These are phyloP conservation scores for Beauveria rudraprayagi DNA, from an alignment of 2,329 filamentous ascomycete species.

Conservation along the genomic window DNA sequence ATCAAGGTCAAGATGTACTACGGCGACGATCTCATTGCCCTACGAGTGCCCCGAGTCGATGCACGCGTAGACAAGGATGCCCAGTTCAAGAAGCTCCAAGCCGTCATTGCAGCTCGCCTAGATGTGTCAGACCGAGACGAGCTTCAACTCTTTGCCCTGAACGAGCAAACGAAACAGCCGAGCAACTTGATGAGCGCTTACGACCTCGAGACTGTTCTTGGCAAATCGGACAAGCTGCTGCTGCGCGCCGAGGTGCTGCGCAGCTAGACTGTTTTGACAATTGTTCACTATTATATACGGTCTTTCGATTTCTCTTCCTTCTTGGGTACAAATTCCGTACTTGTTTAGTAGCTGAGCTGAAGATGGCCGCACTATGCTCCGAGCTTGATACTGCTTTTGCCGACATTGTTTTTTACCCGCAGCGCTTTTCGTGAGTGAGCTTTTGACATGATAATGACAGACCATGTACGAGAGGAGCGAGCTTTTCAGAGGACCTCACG, in stretches of 20 bases:
- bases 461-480: not conserved
- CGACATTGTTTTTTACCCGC: not conserved
- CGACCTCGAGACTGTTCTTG: slow-evolving; percentile 72
- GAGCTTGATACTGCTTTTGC: not conserved
- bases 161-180: slow-evolving; percentile 70
- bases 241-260: slow-evolving; percentile 53
- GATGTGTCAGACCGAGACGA: slow-evolving; percentile 63
- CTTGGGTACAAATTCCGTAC: slow-evolving; percentile 8
- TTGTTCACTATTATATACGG: not conserved
- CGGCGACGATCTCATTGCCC: slow-evolving; percentile 83
- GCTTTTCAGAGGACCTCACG: not conserved
- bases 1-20: slow-evolving; percentile 96
- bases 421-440: not conserved
- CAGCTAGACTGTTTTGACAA: not conserved
- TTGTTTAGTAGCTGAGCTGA: not conserved
- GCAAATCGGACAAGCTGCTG: slow-evolving; percentile 80
- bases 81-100: slow-evolving; percentile 65
- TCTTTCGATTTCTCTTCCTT: slow-evolving; percentile 5
- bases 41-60: slow-evolving; percentile 61
- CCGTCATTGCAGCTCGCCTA: slow-evolving; percentile 77
- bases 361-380: not conserved
- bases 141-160: slow-evolving; percentile 75
- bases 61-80: slow-evolving; percentile 45
- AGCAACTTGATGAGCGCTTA: slow-evolving; percentile 69
- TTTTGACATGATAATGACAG: not conserved